phyloP scores from a whole-genome alignment of 495 filamentous ascomycete species.

The Penicillium goetzii region DNA sequence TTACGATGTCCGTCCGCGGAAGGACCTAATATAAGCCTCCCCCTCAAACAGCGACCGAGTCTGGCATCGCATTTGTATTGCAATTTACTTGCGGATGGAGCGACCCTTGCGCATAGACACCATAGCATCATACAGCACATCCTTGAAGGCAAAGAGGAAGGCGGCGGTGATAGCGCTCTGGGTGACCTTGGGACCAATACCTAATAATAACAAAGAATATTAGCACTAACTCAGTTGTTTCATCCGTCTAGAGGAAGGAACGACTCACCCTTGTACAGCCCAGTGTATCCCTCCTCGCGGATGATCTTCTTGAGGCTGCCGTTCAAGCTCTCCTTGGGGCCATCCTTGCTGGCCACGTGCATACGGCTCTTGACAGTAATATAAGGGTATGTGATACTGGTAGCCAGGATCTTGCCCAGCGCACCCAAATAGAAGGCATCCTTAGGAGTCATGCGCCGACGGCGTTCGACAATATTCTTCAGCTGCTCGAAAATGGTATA shows the following conservation, averaged over 20 bases:
- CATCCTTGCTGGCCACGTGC: constrained; percentile 80
- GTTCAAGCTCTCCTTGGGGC: constrained; percentile 71
- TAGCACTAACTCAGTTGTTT: not conserved
- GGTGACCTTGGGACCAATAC: constrained; percentile 91
- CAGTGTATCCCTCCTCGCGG: constrained; percentile 82
- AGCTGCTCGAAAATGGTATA: constrained; percentile 99
- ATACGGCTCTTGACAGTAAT: constrained; percentile 97
- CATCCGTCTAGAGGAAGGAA: not conserved
- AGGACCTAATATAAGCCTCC: not conserved
- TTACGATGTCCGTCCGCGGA: not conserved
- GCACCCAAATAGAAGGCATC: constrained; percentile 92
- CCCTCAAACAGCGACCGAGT: not conserved
- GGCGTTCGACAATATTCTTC: constrained; percentile 74
- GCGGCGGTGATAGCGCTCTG: constrained; percentile 97
- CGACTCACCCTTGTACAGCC: constrained; percentile 82
- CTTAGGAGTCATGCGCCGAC: constrained; percentile 72
- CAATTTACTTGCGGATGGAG: constrained; percentile 42
- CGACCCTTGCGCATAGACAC: constrained; percentile 56
- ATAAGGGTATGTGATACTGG: constrained; percentile 93
- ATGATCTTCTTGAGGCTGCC: constrained; percentile 77
- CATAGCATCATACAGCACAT: constrained; percentile 72
- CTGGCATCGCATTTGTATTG: not conserved
- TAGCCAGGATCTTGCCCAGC: constrained; percentile 91
- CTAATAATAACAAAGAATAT: constrained; percentile 41
- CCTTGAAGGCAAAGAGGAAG: constrained; percentile 98